A percentile compares a stretch with the other conserved stretches of the same genome.
phyloP scores from a whole-genome alignment of 306 rosid genomes.

The Benincasa hispida region DNA sequence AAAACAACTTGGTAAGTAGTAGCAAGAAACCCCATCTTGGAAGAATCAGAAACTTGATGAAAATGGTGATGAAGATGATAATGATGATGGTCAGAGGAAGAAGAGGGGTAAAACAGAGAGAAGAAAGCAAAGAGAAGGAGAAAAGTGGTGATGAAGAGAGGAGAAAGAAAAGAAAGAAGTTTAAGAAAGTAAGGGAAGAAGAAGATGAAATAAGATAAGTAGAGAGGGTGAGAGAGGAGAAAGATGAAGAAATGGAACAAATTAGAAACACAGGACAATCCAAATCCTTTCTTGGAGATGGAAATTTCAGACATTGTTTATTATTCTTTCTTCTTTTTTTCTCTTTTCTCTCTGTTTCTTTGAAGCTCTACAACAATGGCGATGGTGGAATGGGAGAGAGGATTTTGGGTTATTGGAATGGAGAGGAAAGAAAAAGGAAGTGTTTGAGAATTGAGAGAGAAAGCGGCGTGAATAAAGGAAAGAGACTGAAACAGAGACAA shows the following conservation, averaged over 20 bases:
- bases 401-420: neutral
- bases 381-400: constrained; percentile 2
- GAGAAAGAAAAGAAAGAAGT: constrained; percentile 76
- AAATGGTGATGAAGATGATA: neutral
- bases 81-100: neutral
- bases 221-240: constrained; percentile 43
- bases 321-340: neutral
- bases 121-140: constrained; percentile 60
- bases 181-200: constrained; percentile 75
- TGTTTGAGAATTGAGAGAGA: constrained; percentile 14
- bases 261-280: neutral
- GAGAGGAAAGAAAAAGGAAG: constrained; percentile 11
- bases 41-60: neutral
- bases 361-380: constrained; percentile 2
- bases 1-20: constrained; percentile 12
- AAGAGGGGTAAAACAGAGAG: neutral
- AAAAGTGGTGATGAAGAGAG: constrained; percentile 72
- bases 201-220: constrained; percentile 75
- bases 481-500: neutral
- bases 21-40: constrained; percentile 26
- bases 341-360: neutral
- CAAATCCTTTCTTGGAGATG: constrained; percentile 19
- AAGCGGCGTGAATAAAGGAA: constrained; percentile 89
- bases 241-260: constrained; percentile 22
- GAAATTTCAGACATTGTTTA: constrained; percentile 51